These are phyloP conservation scores for Puccinia hordei DNA, from an alignment of 1,284 basidiomycete genomes.

Conservation along the genomic window DNA sequence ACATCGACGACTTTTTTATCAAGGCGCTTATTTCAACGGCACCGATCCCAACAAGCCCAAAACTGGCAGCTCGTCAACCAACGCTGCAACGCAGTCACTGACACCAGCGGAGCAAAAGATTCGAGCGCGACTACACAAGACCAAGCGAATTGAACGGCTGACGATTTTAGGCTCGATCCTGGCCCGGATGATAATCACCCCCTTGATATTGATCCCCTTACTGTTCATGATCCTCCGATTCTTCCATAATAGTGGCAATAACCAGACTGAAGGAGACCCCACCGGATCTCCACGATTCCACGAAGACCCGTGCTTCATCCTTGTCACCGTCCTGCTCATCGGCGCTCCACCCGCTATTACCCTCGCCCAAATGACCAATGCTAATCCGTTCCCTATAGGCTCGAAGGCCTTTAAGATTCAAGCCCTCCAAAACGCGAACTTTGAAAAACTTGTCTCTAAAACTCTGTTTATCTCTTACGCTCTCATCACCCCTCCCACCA, in stretches of 20 bases:
- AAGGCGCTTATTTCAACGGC: constrained; percentile 55
- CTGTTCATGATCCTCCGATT: constrained; percentile 8
- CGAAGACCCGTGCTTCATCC: constrained; percentile 44
- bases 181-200: constrained; percentile 47
- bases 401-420: constrained; percentile 14
- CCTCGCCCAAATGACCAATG: constrained; percentile 55
- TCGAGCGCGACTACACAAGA: constrained; percentile 33
- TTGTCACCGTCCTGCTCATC: constrained; percentile 9
- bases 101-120: constrained; percentile 17
- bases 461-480: constrained; percentile 57
- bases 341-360: constrained; percentile 56
- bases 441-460: constrained; percentile 53
- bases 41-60: constrained; percentile 44
- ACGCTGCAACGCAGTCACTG: constrained; percentile 21
- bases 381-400: constrained; percentile 52
- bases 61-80: constrained; percentile 20
- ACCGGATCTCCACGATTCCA: background rate
- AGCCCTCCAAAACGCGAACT: constrained; percentile 42
- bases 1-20: background rate
- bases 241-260: background rate
- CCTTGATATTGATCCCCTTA: constrained; percentile 32
- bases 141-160: constrained; percentile 36
- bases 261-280: background rate
- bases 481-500: constrained; percentile 54
- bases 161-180: constrained; percentile 51